Evolutionary conservation across 1,139 yeast species (phyloP).

Genomic region (Yamadazyma songkhlaensis): DNA sequence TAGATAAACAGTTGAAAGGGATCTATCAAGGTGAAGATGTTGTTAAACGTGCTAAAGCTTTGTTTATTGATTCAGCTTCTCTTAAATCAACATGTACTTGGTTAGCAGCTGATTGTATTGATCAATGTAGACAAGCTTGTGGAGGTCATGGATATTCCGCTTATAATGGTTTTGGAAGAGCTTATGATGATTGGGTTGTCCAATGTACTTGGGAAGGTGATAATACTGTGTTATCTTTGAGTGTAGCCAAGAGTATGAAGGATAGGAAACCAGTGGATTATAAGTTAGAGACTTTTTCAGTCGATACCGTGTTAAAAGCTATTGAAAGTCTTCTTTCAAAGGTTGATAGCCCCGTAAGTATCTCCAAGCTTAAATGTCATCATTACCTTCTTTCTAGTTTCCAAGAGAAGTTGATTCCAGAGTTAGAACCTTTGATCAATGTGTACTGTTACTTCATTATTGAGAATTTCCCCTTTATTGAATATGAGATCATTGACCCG

Average conservation of each 20-base stretch:
- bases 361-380: constrained; percentile 53
- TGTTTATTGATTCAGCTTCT: constrained; percentile 45
- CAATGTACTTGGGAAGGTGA: constrained; percentile 56
- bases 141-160: constrained; percentile 52
- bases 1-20: constrained; percentile 27
- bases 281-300: constrained; percentile 25
- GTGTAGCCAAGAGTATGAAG: constrained; percentile 37
- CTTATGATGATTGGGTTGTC: constrained; percentile 48
- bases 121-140: constrained; percentile 48
- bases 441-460: constrained; percentile 26
- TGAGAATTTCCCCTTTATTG: constrained; percentile 35
- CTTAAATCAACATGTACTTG: constrained; percentile 47
- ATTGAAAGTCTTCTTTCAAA: constrained; percentile 38
- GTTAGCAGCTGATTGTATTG: constrained; percentile 46
- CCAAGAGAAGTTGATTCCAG: constrained; percentile 20
- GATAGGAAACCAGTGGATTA: constrained; percentile 23
- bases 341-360: constrained; percentile 37
- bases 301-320: constrained; percentile 29
- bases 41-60: constrained; percentile 36
- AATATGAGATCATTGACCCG: constrained; percentile 29
- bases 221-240: constrained; percentile 43
- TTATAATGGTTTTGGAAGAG: constrained; percentile 45
- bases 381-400: constrained; percentile 31
- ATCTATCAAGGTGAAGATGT: constrained; percentile 36
- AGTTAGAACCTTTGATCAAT: constrained; percentile 20